Base-by-base conservation (phyloP, 805 yeast species). In the Saccharomyces mikatae region DNA sequence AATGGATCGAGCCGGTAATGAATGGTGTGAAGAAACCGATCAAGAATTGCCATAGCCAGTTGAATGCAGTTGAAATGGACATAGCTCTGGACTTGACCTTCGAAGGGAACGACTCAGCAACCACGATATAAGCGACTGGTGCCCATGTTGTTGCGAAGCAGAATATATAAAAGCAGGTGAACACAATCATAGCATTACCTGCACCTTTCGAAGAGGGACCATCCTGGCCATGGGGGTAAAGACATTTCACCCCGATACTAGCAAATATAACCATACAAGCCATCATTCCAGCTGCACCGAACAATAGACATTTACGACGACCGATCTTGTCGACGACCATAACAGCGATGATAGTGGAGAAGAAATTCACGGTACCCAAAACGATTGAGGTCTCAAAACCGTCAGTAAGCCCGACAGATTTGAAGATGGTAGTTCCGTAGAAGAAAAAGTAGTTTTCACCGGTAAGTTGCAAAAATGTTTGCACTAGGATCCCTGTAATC, bases 81-180 rank as follows among this genome's bases (percentile, higher is more conserved):
- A 73, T 72, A 60, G 78, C 82, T 69, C 79, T 62, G 68, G 81
- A 65, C 69, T 84, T 81, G 68, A 85, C 81, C 75, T 89, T 80
- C 62, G 84, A 76, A 71, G 89, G 90, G 71, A 81, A 85, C 50
- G 83, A 77, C 71, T 85, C 89, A 48, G 89, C 78, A 36, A 82
- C 79, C 61, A 84, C 81, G 56, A 82, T 81, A 70, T 75, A 84
- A 52, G 80, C 81, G 62, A 80, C 79, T 64, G 89, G 87, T 58
- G 88, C 89, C 89, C 89, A 85, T 31, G 89, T 81, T 49, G 84
- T 78, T 46, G 89, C 89, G 62, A 84, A 84, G 76, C 76, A 81
- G 79, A 84, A 83, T 58, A 85, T 82, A 76, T 75, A 84, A 62
- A 85, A 72, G 74, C 88, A 83, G 32, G 89, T 77, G 62, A 85